A percentile compares a stretch with the other conserved stretches of the same genome.
Conservation (phyloP, 2,329 filamentous ascomycete species). For the Ceratocystis cacaofunesta region DNA sequence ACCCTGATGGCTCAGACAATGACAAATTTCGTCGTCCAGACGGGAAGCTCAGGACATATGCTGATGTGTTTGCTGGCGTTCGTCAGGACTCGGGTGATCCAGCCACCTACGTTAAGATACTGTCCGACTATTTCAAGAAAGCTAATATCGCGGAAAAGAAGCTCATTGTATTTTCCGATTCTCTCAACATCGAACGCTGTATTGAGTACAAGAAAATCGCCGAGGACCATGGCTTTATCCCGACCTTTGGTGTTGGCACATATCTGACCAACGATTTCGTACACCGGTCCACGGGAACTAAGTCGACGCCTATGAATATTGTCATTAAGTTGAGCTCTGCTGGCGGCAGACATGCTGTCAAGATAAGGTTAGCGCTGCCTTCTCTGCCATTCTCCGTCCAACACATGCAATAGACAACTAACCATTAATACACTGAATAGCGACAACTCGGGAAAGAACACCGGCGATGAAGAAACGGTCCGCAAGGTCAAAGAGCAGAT, state of each 20-base stretch:
- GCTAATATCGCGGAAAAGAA: constrained; percentile 68
- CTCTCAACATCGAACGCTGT: constrained; percentile 78
- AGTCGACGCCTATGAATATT: constrained; percentile 87
- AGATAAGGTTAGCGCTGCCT: constrained; percentile 47
- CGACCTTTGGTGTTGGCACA: constrained; percentile 87
- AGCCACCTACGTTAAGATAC: constrained; percentile 58
- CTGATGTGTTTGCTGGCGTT: constrained; percentile 67
- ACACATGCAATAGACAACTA: constrained; percentile 1
- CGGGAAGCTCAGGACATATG: constrained; percentile 48
- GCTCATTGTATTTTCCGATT: constrained; percentile 89
- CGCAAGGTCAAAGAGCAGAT: constrained; percentile 69
- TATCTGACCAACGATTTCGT: constrained; percentile 90
- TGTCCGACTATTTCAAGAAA: constrained; percentile 66
- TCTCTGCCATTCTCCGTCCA: constrained; percentile 7
- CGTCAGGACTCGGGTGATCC: constrained; percentile 87
- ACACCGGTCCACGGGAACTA: constrained; percentile 56
- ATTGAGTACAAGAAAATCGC: constrained; percentile 77
- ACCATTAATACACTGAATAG: constrained; percentile 23
- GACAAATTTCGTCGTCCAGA: constrained; percentile 29
- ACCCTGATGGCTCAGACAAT: constrained; percentile 29
- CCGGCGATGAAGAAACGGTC: constrained; percentile 66
- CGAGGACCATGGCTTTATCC: constrained; percentile 64
- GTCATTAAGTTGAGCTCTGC: constrained; percentile 93
- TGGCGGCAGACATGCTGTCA: constrained; percentile 66
- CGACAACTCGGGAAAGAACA: constrained; percentile 88